Base-by-base conservation (phyloP, 345 rosid genomes). In the Chamaenerion angustifolium region DNA sequence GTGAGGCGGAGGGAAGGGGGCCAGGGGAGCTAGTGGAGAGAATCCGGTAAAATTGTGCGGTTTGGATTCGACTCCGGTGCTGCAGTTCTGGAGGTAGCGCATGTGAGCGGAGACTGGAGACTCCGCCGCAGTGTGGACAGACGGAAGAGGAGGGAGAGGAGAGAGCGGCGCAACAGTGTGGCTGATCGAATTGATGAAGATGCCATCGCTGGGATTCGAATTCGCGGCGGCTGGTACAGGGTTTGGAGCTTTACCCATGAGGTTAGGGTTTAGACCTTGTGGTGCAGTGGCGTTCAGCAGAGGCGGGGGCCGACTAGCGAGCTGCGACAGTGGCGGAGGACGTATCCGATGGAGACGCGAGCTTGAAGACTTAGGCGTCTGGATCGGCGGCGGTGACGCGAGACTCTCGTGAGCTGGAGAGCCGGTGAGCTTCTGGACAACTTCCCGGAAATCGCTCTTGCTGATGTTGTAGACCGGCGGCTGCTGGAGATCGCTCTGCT, bases 21-120 rank as follows among this genome's bases (percentile, higher is more conserved):
- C 6, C 43, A 75, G 66, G 17, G 85, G 83, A 52, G 85, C 79
- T 46, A 83, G 58, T 4, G 85, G 82, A 17, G 76, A 68, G 66
- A 84, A 78, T 11, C 94, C 88, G 8, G 79, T 68, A 40, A 76
- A 72, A 18, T 68, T 76, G 54, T 71, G 75, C 14, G 64, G 56
- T 56, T 57, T 81, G 8, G 79, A 63, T 58, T 87, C 95, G 11
- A 57, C 40, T 3, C 55, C 8, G 10, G 79, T 47, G 55, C 65
- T 57, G 10, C 86, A 68, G 72, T 59, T 69, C 14, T 80, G 85
- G 46, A 87, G 77, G 53, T 61, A 78, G 2, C 96, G 83, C 95
- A 87, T 58, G 42, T 68, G 64, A 21, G 73, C 73, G 3, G 77
- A 72, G 19, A 72, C 65, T 0, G 73, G 73, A 11, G 73, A 72